Percentiles rank a stretch among this genome's conserved stretches.
Conservation (phyloP, 139 green algal genomes). For the Marvania coccoides region DNA sequence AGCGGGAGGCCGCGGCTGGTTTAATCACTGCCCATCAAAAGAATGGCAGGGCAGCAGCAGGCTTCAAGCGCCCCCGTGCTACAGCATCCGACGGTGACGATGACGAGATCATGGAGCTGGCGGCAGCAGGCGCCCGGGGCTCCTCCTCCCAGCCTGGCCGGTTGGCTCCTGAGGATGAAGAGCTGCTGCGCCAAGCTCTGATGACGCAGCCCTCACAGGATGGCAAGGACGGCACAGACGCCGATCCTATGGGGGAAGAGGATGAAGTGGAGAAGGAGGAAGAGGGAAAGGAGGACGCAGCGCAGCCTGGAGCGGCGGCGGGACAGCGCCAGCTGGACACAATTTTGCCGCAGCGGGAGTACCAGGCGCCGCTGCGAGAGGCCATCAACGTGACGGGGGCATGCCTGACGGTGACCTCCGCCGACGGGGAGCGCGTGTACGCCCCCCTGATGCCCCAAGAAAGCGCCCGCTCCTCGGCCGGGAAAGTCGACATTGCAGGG, state of each 20-base stretch:
- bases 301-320: not conserved
- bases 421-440: conserved; percentile 32
- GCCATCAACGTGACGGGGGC: conserved; percentile 1
- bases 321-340: not conserved
- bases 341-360: not conserved
- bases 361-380: not conserved
- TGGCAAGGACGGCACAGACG: not conserved
- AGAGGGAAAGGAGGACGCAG: not conserved
- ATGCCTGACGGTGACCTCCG: conserved; percentile 11
- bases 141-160: not conserved
- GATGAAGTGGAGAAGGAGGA: not conserved
- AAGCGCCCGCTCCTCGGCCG: not conserved
- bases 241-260: too few relatives aligned
- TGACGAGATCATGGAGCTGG: conserved; percentile 31
- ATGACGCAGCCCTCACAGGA: not conserved
- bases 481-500: not conserved
- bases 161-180: not conserved
- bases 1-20: not conserved
- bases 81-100: conserved; percentile 13
- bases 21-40: not conserved
- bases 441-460: not conserved
- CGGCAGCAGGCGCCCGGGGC: not conserved
- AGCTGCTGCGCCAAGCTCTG: not conserved
- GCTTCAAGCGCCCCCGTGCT: not conserved
- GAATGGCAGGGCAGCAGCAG: not conserved